Base-by-base conservation (phyloP, 441 rosid species). In the Mallotus repandus region DNA sequence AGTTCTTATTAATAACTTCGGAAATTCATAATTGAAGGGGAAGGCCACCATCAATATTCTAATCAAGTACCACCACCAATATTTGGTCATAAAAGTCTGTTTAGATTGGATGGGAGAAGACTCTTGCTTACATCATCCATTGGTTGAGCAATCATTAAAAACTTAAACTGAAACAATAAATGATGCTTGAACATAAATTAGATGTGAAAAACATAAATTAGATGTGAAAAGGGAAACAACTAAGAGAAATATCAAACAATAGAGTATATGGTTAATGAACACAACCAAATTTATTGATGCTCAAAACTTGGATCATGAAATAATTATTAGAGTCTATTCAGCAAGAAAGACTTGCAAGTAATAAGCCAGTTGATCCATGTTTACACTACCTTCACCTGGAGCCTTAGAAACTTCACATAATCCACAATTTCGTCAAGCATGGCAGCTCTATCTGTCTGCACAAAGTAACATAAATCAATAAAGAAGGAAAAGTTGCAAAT, bases 391-490 rank as follows among this genome's bases (percentile, higher is more conserved):
- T 96, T 96, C 64, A 92, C 99, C 87, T 96, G 99, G 77, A 96
- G 99, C 80, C 98, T 89, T 74, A 96, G 84, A 84, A 96, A 96
- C 89, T 96, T 96, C 76, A 96, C 99, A 81, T 96, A 96, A 81
- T 92, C 99, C 74, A 93, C 98, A 79, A 96, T 88, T 83, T 96
- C 99, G 86, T 96, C 99, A 71, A 96, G 97, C 99, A 96, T 96
- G 77, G 89, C 92, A 52, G 99, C 99, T 76, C 98, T 85, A 78
- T 96, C 98, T 4, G 97, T 87, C 99, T 96, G 86, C 79, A 84
- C 35, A 74, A 53, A 81, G 43, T 45, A 81, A 77, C 76, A 54
- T 22, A 55, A 52, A 70, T 77, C 55, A 77, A 38, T 25, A 64
- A 25, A 49, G n/a, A 52, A 74, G 46, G 8, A 55, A 32, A 63